Conservation (phyloP, 441 rosid genomes). For the Mallotus repandus region DNA sequence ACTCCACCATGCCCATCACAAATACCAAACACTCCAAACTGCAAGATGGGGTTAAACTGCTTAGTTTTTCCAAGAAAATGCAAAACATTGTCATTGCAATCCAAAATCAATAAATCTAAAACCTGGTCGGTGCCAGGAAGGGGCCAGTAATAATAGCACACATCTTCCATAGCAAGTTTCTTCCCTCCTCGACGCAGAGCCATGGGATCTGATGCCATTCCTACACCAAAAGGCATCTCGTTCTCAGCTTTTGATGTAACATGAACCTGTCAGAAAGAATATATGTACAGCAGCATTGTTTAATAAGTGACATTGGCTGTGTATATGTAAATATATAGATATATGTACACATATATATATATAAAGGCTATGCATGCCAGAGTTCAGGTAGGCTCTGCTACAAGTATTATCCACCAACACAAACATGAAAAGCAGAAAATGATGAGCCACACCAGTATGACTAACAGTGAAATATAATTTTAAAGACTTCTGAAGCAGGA, state of each 20-base stretch:
- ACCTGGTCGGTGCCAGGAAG: slow-evolving; percentile 85
- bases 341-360: too few relatives aligned
- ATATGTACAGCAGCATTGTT: not conserved
- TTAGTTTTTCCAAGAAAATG: slow-evolving; percentile 27
- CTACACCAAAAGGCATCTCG: slow-evolving; percentile 68
- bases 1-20: slow-evolving; percentile 98
- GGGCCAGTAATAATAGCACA: slow-evolving; percentile 88
- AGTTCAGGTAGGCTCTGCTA: not conserved
- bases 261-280: slow-evolving; percentile 53
- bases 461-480: not conserved
- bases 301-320: not conserved
- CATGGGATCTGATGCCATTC: slow-evolving; percentile 95
- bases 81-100: slow-evolving; percentile 5
- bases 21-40: slow-evolving; percentile 94
- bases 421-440: slow-evolving; percentile 2
- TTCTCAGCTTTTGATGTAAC: slow-evolving; percentile 55
- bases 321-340: too few relatives aligned
- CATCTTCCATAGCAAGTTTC: slow-evolving; percentile 96
- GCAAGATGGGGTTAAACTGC: slow-evolving; percentile 29
- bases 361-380: not conserved
- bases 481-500: not conserved
- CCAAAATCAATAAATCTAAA: slow-evolving; percentile 25
- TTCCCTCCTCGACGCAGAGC: slow-evolving; percentile 88
- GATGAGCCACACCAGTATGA: not conserved
- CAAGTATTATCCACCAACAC: not conserved